Conservation (phyloP, 2,329 filamentous ascomycete genomes). For the Trichoderma sp. region DNA sequence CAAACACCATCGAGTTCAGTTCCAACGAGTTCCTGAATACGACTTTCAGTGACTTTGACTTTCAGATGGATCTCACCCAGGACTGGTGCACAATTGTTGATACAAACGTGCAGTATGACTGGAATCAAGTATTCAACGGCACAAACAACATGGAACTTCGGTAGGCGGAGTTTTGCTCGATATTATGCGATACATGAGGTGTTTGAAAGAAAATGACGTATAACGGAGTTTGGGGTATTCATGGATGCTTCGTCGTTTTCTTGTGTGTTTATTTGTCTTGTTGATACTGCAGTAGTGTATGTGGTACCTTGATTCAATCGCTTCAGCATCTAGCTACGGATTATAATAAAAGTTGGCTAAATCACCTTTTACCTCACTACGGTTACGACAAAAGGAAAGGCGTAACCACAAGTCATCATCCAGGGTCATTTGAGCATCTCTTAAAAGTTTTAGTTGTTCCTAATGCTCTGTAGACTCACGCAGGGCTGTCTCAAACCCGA, state of each 20-base stretch:
- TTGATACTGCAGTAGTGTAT: background rate
- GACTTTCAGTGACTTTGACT: slow-evolving; percentile 22
- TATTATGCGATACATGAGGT: background rate
- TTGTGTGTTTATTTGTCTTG: background rate
- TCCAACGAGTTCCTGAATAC: slow-evolving; percentile 24
- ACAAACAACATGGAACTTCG: background rate
- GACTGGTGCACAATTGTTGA: slow-evolving; percentile 25
- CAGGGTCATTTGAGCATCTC: too few relatives aligned
- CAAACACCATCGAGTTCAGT: slow-evolving; percentile 25
- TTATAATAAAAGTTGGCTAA: background rate
- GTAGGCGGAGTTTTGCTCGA: background rate
- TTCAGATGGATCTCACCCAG: slow-evolving; percentile 27
- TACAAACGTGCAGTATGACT: slow-evolving; percentile 11
- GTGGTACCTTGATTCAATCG: background rate
- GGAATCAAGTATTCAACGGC: slow-evolving; percentile 20
- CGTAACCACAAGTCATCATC: too few relatives aligned
- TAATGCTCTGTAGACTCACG: too few relatives aligned
- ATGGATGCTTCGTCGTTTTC: background rate
- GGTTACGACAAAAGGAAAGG: too few relatives aligned
- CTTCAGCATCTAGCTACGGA: background rate
- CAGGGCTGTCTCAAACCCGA: too few relatives aligned
- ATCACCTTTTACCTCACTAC: background rate
- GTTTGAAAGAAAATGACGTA: background rate
- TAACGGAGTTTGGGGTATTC: background rate
- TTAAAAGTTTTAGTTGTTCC: too few relatives aligned